These are phyloP conservation scores for Claviceps fusiformis DNA, from an alignment of 2,329 filamentous ascomycete species.

Conservation along the genomic window DNA sequence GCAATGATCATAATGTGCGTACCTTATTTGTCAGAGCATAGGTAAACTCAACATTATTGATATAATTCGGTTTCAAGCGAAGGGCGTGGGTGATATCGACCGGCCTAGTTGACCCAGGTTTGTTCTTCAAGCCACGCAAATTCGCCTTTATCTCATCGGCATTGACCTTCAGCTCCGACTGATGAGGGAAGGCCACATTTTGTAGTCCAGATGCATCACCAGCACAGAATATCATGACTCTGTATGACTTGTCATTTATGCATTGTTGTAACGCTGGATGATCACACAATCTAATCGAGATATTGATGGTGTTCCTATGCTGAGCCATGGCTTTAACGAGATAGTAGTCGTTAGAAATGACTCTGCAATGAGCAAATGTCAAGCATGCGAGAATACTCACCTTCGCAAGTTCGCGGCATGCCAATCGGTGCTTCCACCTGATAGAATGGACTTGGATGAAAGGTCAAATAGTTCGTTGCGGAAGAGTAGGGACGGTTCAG, in stretches of 20 bases:
- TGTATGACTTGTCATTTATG: conserved; percentile 44
- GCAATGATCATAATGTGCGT: conserved; percentile 18
- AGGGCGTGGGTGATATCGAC: conserved; percentile 77
- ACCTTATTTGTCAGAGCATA: conserved; percentile 88
- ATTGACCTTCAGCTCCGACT: conserved; percentile 87
- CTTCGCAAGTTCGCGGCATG: conserved; percentile 53
- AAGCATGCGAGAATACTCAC: conserved; percentile 32
- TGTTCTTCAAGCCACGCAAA: conserved; percentile 86
- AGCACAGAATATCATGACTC: conserved; percentile 76
- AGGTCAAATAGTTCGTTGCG: conserved; percentile 14
- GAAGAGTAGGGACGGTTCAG: conserved; percentile 8
- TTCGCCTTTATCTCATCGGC: conserved; percentile 83
- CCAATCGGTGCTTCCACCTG: conserved; percentile 53
- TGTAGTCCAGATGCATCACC: conserved; percentile 48
- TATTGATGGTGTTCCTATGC: conserved; percentile 33
- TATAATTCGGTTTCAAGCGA: conserved; percentile 53
- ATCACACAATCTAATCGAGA: conserved; percentile 35
- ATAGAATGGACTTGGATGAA: conserved; percentile 78
- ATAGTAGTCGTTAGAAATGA: conserved; percentile 7
- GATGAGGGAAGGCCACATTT: conserved; percentile 80
- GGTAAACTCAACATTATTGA: conserved; percentile 70
- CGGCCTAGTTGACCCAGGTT: conserved; percentile 84
- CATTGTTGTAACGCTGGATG: conserved; percentile 41
- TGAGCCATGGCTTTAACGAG: conserved; percentile 38
- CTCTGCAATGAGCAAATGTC: conserved; percentile 16